phyloP scores from a whole-genome alignment of 2,329 filamentous ascomycete species.

The Pseudophaeomoniella oleicola region DNA sequence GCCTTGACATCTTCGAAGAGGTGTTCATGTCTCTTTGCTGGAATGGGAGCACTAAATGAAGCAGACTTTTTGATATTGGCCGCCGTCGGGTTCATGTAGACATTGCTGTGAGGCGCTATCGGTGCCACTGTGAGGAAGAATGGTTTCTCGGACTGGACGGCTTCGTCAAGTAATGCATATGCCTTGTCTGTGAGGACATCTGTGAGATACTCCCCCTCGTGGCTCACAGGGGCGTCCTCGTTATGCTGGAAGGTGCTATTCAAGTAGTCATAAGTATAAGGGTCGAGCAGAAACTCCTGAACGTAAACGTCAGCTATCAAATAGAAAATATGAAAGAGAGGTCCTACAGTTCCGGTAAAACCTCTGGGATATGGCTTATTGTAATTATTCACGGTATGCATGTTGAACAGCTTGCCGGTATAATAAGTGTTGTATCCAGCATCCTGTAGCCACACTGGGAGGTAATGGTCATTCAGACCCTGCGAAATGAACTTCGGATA shows the following conservation, averaged over 20 bases:
- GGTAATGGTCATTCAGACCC: conserved; percentile 35
- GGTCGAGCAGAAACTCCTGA: conserved; percentile 31
- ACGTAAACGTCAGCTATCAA: too few relatives aligned
- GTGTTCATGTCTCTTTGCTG: conserved; percentile 45
- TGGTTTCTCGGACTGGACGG: conserved; percentile 36
- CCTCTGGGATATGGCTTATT: conserved; percentile 21
- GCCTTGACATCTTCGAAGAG: conserved; percentile 46
- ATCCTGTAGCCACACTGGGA: conserved; percentile 37
- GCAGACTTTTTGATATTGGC: conserved; percentile 5
- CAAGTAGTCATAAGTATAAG: conserved; percentile 49
- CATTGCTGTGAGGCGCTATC: conserved; percentile 50
- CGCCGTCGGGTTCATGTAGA: conserved; percentile 14
- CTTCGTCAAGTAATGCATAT: conserved; percentile 46
- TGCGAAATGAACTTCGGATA: conserved; percentile 38
- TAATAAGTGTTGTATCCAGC: conserved; percentile 40
- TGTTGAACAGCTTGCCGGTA: conserved; percentile 41
- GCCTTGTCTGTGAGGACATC: conserved; percentile 49
- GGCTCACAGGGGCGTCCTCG: conserved; percentile 37
- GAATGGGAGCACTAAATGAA: conserved; percentile 36
- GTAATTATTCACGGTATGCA: conserved; percentile 35
- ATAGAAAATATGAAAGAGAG: too few relatives aligned
- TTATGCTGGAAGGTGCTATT: conserved; percentile 52
- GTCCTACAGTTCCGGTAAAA: conserved; percentile 22
- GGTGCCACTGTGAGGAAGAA: conserved; percentile 57
- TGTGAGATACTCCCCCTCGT: conserved; percentile 39